These are phyloP conservation scores for Aureobasidium vineae DNA, from an alignment of 2,329 filamentous ascomycete genomes.

Conservation along the genomic window DNA sequence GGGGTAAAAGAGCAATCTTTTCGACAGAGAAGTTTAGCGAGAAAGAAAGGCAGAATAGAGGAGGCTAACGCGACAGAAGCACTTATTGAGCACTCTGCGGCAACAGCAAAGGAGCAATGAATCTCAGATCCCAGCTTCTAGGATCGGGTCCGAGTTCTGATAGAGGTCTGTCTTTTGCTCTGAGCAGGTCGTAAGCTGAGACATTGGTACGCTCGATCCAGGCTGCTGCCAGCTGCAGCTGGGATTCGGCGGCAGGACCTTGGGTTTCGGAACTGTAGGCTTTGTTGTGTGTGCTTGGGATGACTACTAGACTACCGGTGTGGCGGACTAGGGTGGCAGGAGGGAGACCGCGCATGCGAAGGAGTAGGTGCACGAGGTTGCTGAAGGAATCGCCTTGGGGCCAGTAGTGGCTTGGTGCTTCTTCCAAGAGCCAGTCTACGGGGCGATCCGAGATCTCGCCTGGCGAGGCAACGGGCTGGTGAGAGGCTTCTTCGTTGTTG, in stretches of 20 bases:
- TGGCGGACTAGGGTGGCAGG: slow-evolving; percentile 41
- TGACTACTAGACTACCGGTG: slow-evolving; percentile 39
- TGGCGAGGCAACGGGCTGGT: slow-evolving; percentile 1
- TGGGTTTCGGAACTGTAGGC: slow-evolving; percentile 17
- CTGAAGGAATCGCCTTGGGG: slow-evolving; percentile 59
- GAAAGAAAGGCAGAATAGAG: background rate
- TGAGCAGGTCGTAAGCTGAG: background rate
- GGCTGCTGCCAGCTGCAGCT: slow-evolving; percentile 17
- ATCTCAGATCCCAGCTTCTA: slow-evolving; percentile 23
- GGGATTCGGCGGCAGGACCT: slow-evolving; percentile 5
- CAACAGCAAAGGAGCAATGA: slow-evolving; percentile 23
- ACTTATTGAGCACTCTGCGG: slow-evolving; percentile 6
- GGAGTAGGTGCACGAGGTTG: slow-evolving; percentile 56
- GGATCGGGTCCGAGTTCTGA: slow-evolving; percentile 5
- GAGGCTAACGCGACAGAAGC: background rate
- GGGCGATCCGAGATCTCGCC: slow-evolving; percentile 25
- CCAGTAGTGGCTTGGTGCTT: slow-evolving; percentile 52
- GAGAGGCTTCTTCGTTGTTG: background rate
- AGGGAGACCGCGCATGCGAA: slow-evolving; percentile 56
- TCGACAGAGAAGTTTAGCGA: background rate
- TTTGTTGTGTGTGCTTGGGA: slow-evolving; percentile 21
- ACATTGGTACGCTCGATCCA: slow-evolving; percentile 23
- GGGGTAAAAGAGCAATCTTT: background rate
- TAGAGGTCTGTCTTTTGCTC: slow-evolving; percentile 9
- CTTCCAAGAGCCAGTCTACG: slow-evolving; percentile 54